Percentiles rank a stretch among this genome's conserved stretches.
Evolutionary conservation across 345 rosid genomes (phyloP).

Genomic region (Cochlearia excelsa): DNA sequence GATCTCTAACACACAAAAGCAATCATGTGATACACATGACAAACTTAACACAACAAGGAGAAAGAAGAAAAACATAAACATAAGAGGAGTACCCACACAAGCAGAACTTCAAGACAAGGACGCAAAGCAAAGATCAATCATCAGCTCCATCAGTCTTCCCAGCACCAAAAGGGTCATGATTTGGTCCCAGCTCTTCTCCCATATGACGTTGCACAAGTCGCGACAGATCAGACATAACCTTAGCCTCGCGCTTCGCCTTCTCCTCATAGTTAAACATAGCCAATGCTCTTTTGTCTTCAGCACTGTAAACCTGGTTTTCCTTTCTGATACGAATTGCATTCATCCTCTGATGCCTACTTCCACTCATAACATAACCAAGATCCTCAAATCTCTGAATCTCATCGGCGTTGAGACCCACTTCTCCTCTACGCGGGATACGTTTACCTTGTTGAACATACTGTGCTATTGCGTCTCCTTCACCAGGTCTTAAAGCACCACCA

Average conservation of each 20-base stretch:
- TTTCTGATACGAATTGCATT: slow-evolving; percentile 99
- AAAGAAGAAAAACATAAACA: slow-evolving; percentile 22
- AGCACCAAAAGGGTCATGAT: slow-evolving; percentile 83
- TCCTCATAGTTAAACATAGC: slow-evolving; percentile 99
- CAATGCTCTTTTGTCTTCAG: slow-evolving; percentile 92
- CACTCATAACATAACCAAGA: slow-evolving; percentile 99
- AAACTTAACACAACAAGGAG: not conserved
- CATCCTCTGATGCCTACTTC: slow-evolving; percentile 96
- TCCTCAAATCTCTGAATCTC: slow-evolving; percentile 87
- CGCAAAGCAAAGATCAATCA: slow-evolving; percentile 40
- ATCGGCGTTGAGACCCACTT: slow-evolving; percentile 97
- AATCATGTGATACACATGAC: slow-evolving; percentile 3
- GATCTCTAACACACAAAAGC: slow-evolving; percentile 22
- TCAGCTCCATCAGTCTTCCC: slow-evolving; percentile 70
- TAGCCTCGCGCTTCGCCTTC: slow-evolving; percentile 93
- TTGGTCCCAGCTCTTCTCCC: slow-evolving; percentile 94
- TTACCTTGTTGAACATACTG: slow-evolving; percentile 99
- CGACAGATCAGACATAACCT: slow-evolving; percentile 96
- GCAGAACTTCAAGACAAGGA: not conserved
- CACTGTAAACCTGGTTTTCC: slow-evolving; percentile 98
- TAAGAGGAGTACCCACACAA: slow-evolving; percentile 17
- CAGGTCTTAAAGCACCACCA: slow-evolving; percentile 97
- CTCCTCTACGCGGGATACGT: slow-evolving; percentile 99
- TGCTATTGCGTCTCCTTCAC: slow-evolving; percentile 99
- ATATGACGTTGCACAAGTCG: slow-evolving; percentile 93